These are phyloP conservation scores for Biscutella auriculata DNA, from an alignment of 441 rosid species.

Conservation along the genomic window DNA sequence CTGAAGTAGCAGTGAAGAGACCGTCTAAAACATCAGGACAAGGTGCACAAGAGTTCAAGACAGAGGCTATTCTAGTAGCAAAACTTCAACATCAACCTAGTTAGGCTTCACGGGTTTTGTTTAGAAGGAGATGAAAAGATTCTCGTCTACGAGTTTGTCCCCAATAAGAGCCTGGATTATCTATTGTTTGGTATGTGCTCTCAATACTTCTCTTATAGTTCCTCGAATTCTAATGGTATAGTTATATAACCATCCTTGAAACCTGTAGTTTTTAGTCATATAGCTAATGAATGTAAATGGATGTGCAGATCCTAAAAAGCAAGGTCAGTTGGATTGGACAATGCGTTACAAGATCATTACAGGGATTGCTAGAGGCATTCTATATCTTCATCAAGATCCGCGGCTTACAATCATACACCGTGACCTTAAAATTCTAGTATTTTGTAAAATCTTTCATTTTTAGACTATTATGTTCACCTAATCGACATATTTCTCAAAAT, in stretches of 20 bases:
- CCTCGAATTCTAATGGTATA: neutral
- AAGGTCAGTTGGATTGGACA: conserved; percentile 28
- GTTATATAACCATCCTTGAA: neutral
- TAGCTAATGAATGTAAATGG: neutral
- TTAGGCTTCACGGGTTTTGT: conserved; percentile 35
- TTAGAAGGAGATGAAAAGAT: conserved; percentile 25
- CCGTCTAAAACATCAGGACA: conserved; percentile 22
- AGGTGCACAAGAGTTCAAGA: conserved; percentile 34
- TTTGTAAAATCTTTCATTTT: too few relatives aligned
- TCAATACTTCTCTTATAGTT: neutral
- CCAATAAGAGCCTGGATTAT: conserved; percentile 35
- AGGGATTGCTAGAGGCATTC: conserved; percentile 32
- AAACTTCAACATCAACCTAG: conserved; percentile 40
- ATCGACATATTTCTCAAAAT: too few relatives aligned
- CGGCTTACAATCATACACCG: conserved; percentile 15
- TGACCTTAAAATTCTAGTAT: conserved; percentile 10
- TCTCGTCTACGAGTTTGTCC: conserved; percentile 30
- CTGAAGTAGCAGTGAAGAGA: conserved; percentile 28
- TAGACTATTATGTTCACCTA: too few relatives aligned
- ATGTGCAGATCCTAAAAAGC: conserved; percentile 21
- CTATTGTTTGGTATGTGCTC: conserved; percentile 29
- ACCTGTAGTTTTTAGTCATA: neutral
- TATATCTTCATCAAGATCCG: conserved; percentile 19
- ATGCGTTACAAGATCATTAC: conserved; percentile 28
- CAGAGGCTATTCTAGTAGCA: conserved; percentile 29